Base-by-base conservation (phyloP, 257 asterid species). In the Vinca minor region DNA sequence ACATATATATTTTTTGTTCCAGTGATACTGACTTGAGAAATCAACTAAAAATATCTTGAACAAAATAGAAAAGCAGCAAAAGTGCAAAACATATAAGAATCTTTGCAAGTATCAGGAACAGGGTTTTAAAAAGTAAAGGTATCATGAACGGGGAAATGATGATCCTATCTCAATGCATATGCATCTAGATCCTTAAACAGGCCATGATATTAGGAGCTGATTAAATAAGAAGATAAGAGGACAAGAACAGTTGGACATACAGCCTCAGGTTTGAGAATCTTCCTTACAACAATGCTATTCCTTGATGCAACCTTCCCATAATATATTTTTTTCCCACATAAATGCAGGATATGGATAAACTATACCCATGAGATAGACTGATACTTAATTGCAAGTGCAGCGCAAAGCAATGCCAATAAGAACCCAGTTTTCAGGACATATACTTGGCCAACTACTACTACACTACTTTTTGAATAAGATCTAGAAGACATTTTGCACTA, bases 41-140 rank as follows among this genome's bases (percentile, higher is more conserved):
- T 42, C 34, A 67, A 32, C 36, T 34, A 32, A 35, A 14, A 42
- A 14, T 31, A 66, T 56, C 14, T 67, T 42, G 63, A 56, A 29
- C 31, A 44, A 31, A 56, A 36, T 20, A 29, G 14, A 18, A 17
- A n/a, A n/a, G n/a, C n/a, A n/a, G n/a, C n/a, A n/a, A n/a, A n/a
- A n/a, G n/a, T n/a, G n/a, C n/a, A n/a, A n/a, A n/a, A n/a, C n/a
- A n/a, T n/a, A 34, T 2, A 34, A 34, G 7, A 34, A 3, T 18
- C 31, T 29, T 6, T 2, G 18, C 26, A 56, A 29, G 7, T n/a
- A n/a, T 7, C 14, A 21, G 28, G 62, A 14, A 56, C 15, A 3
- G 14, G 8, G 15, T 31, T 13, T 31, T 4, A n/a, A 6, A 21
- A 23, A 11, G 1, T 11, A 5, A 56, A 8, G 9, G 42, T 29